A percentile compares a stretch with the other conserved stretches of the same genome.
Conservation (phyloP, 768 basidiomycete species). For the Brasilioporus rufonigricans region DNA sequence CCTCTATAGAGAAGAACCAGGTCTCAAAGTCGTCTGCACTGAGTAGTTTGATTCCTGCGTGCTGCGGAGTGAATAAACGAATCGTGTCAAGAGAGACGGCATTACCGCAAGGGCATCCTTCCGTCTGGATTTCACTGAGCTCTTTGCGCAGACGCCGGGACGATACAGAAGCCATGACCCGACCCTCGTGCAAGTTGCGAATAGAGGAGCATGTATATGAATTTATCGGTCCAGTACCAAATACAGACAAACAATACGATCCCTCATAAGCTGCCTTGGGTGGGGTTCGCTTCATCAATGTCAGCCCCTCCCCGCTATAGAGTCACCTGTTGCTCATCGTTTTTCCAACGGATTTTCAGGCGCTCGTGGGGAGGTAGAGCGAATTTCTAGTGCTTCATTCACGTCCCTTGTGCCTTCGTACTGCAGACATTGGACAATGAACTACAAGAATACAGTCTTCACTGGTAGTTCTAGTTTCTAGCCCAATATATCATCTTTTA, state of each 20-base stretch:
- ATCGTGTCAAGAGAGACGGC: not conserved
- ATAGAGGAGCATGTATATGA: slow-evolving; percentile 2
- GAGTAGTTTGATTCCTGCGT: slow-evolving; percentile 66
- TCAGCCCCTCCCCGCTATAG: slow-evolving; percentile 58
- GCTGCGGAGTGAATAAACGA: slow-evolving; percentile 1
- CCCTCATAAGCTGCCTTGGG: slow-evolving; percentile 26
- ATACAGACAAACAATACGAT: slow-evolving; percentile 35
- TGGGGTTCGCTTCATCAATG: slow-evolving; percentile 23
- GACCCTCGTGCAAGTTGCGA: slow-evolving; percentile 16
- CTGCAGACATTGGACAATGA: slow-evolving; percentile 15
- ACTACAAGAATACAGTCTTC: slow-evolving; percentile 26
- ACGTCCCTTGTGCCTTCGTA: slow-evolving; percentile 14
- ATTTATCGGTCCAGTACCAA: slow-evolving; percentile 26
- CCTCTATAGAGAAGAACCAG: slow-evolving; percentile 79
- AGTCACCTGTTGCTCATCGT: slow-evolving; percentile 60
- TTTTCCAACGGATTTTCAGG: slow-evolving; percentile 50
- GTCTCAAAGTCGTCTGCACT: slow-evolving; percentile 74
- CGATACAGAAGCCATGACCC: slow-evolving; percentile 60
- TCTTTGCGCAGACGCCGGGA: slow-evolving; percentile 68
- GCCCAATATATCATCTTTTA: slow-evolving; percentile 13
- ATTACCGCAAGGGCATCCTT: slow-evolving; percentile 67
- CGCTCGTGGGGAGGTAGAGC: slow-evolving; percentile 71
- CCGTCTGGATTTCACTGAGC: slow-evolving; percentile 60
- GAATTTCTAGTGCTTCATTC: slow-evolving; percentile 27
- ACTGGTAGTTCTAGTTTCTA: not conserved